Evolutionary conservation across 306 rosid genomes (phyloP).

Genomic region (Vicia sativa): DNA sequence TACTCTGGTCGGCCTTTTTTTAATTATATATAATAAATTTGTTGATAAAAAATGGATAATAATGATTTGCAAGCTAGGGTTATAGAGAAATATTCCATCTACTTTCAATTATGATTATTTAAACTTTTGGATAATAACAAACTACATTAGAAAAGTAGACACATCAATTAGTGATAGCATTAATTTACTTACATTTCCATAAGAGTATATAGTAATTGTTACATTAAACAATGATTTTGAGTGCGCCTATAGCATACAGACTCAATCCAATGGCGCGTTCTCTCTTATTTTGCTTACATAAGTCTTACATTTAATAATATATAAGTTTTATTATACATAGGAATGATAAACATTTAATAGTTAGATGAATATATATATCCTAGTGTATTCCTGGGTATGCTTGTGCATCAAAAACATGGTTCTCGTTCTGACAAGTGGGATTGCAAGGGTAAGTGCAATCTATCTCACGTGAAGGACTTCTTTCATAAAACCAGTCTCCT

Average conservation of each 20-base stretch:
- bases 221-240: constrained; percentile 35
- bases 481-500: constrained; percentile 80
- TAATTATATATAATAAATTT: too few species aligned
- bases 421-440: constrained; percentile 74
- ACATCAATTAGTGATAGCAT: not conserved
- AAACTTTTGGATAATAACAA: not conserved
- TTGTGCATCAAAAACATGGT: constrained; percentile 48
- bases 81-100: too few species aligned
- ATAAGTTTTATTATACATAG: constrained; percentile 6
- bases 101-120: too few species aligned
- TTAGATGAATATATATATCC: constrained; percentile 9
- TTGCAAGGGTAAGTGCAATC: constrained; percentile 93
- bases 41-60: too few species aligned
- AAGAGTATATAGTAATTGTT: constrained; percentile 5
- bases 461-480: constrained; percentile 56
- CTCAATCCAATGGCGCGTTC: constrained; percentile 35
- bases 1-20: too few species aligned
- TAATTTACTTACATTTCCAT: not conserved
- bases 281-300: constrained; percentile 28
- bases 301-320: constrained; percentile 13
- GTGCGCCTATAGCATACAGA: constrained; percentile 34
- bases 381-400: constrained; percentile 40
- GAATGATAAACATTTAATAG: constrained; percentile 23
- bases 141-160: not conserved
- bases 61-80: too few species aligned